These are phyloP conservation scores for Cladosporium cucumerinum DNA, from an alignment of 2,329 filamentous ascomycete genomes.

Conservation along the genomic window DNA sequence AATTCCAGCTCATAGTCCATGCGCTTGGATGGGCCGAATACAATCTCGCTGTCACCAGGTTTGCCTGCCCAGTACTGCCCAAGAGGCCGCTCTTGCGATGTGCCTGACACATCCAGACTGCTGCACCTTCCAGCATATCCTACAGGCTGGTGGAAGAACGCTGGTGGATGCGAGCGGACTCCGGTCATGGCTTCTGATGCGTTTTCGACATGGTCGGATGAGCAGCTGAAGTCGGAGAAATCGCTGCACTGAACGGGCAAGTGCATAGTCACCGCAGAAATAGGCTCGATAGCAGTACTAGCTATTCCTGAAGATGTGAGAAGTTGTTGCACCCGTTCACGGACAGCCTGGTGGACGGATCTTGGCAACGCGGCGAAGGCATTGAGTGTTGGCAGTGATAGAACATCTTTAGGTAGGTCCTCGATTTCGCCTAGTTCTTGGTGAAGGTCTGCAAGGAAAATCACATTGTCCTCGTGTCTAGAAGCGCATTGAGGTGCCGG, in stretches of 20 bases:
- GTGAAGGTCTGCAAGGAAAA: slow-evolving; percentile 45
- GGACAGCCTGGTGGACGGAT: slow-evolving; percentile 33
- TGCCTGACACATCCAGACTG: slow-evolving; percentile 51
- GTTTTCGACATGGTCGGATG: slow-evolving; percentile 51
- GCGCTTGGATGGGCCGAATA: slow-evolving; percentile 41
- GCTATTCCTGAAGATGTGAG: slow-evolving; percentile 27
- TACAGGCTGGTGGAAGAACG: slow-evolving; percentile 48
- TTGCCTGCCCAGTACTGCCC: slow-evolving; percentile 41
- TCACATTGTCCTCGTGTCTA: slow-evolving; percentile 48
- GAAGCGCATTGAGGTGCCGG: slow-evolving; percentile 47
- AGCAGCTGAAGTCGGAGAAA: slow-evolving; percentile 58
- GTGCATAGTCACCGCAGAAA: slow-evolving; percentile 49
- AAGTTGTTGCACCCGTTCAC: slow-evolving; percentile 38
- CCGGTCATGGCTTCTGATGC: slow-evolving; percentile 44
- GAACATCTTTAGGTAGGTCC: slow-evolving; percentile 25
- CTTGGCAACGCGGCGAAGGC: slow-evolving; percentile 47
- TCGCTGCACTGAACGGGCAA: slow-evolving; percentile 54
- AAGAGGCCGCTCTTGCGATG: slow-evolving; percentile 46
- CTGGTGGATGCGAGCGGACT: slow-evolving; percentile 41
- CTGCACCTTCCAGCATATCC: slow-evolving; percentile 56
- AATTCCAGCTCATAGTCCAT: slow-evolving; percentile 52
- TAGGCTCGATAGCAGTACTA: slow-evolving; percentile 30
- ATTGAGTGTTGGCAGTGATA: slow-evolving; percentile 44
- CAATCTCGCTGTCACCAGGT: slow-evolving; percentile 49
- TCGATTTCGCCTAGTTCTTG: slow-evolving; percentile 17